phyloP scores from a whole-genome alignment of 2,329 filamentous ascomycete genomes.

The Penicillium sclerotigenum region DNA sequence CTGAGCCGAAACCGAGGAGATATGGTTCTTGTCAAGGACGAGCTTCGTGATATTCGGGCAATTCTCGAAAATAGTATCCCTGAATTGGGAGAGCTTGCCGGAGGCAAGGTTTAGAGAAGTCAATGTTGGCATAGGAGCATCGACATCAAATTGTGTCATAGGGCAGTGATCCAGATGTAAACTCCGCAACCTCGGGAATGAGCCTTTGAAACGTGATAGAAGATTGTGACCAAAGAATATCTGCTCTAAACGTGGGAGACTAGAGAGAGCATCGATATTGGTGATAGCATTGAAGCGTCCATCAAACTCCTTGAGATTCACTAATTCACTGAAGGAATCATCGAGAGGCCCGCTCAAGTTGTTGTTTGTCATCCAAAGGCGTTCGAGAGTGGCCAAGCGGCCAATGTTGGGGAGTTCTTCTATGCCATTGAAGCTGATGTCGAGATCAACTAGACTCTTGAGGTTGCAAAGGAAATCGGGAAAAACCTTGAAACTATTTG shows the following conservation, averaged over 20 bases:
- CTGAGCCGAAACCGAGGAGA: constrained; percentile 80
- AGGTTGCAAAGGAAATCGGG: constrained; percentile 81
- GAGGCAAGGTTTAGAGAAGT: constrained; percentile 86
- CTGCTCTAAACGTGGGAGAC: constrained; percentile 81
- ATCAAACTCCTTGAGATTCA: constrained; percentile 82
- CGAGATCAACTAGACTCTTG: constrained; percentile 80
- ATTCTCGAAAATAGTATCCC: constrained; percentile 81
- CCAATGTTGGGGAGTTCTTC: constrained; percentile 75
- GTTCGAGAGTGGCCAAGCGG: constrained; percentile 73
- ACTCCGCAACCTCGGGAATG: constrained; percentile 79
- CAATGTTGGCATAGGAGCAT: constrained; percentile 71
- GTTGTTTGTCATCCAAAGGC: constrained; percentile 95
- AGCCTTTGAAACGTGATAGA: constrained; percentile 83
- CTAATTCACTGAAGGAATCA: constrained; percentile 66
- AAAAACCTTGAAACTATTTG: constrained; percentile 83
- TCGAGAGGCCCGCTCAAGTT: constrained; percentile 74
- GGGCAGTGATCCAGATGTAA: constrained; percentile 93
- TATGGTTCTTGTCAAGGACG: constrained; percentile 90
- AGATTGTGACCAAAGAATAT: constrained; percentile 88
- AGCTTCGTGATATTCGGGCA: constrained; percentile 84
- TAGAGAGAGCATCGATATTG: constrained; percentile 81
- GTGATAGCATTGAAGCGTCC: constrained; percentile 89
- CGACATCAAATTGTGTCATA: constrained; percentile 87
- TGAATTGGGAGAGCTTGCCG: constrained; percentile 82
- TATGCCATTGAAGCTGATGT: constrained; percentile 95